Conservation (phyloP, 139 green algal genomes). For the Tetraselmis chui region DNA sequence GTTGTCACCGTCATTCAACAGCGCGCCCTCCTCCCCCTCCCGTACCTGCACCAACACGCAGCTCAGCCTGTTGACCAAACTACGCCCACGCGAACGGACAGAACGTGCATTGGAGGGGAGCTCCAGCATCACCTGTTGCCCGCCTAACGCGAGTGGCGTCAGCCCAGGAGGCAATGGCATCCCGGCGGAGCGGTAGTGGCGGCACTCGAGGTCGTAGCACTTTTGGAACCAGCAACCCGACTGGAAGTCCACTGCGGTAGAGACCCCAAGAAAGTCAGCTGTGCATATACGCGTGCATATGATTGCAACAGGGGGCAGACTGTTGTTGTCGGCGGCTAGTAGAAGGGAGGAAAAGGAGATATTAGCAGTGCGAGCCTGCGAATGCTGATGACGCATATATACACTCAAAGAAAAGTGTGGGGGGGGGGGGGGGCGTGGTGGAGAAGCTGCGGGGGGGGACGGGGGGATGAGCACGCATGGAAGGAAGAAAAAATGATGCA, state of each 20-base stretch:
- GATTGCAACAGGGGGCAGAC: background rate
- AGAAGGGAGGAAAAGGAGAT: too few species aligned
- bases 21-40: background rate
- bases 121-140: background rate
- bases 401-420: too few species aligned
- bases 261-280: background rate
- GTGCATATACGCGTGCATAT: background rate
- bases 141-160: background rate
- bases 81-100: background rate
- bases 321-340: background rate
- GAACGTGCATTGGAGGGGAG: background rate
- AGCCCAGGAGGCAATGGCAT: constrained; percentile 29
- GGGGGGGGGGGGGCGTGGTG: too few species aligned
- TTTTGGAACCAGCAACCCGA: constrained; percentile 36
- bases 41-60: background rate
- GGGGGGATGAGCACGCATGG: too few species aligned
- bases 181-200: constrained; percentile 30
- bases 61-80: background rate
- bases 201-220: constrained; percentile 57
- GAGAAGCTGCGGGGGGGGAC: too few species aligned
- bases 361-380: too few species aligned
- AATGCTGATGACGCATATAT: too few species aligned
- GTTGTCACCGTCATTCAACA: too few species aligned
- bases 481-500: too few species aligned
- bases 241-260: background rate